These are phyloP conservation scores for Verbena officinalis DNA, from an alignment of 257 asterid species.

Conservation along the genomic window DNA sequence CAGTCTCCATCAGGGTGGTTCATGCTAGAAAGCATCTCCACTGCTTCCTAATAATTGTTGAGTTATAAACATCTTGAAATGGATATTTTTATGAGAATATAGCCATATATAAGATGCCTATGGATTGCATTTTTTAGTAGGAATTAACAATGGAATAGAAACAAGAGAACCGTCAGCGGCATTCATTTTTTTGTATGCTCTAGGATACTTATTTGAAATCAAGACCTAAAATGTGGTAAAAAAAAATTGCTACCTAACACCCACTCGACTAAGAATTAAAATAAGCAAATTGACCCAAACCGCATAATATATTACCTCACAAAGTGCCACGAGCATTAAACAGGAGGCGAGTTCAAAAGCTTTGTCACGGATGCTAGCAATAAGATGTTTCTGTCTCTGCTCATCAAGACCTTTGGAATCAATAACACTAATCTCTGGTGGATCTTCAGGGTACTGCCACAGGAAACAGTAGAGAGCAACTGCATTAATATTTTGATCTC, in stretches of 20 bases:
- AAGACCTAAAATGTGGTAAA: background rate
- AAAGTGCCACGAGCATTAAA: conserved; percentile 88
- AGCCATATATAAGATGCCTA: conserved; percentile 7
- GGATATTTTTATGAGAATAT: background rate
- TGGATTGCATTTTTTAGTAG: conserved; percentile 7
- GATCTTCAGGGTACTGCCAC: conserved; percentile 87
- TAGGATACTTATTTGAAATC: background rate
- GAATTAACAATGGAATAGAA: background rate
- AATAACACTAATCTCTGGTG: conserved; percentile 63
- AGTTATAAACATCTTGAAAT: conserved; percentile 31
- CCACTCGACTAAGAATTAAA: conserved; percentile 6
- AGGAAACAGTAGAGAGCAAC: conserved; percentile 22
- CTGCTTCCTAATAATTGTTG: conserved; percentile 74
- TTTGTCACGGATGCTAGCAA: conserved; percentile 54
- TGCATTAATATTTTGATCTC: conserved; percentile 5
- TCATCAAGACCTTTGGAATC: conserved; percentile 94
- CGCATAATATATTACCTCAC: conserved; percentile 62
- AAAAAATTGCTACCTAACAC: background rate
- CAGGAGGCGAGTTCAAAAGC: conserved; percentile 70
- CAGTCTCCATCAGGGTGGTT: conserved; percentile 96
- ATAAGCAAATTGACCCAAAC: conserved; percentile 24
- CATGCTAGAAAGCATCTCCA: conserved; percentile 87
- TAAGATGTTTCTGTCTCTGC: conserved; percentile 60
- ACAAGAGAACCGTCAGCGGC: conserved; percentile 20
- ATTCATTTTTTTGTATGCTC: background rate